Conservation (phyloP, 495 filamentous ascomycete species). For the Aspergillus wentii region DNA sequence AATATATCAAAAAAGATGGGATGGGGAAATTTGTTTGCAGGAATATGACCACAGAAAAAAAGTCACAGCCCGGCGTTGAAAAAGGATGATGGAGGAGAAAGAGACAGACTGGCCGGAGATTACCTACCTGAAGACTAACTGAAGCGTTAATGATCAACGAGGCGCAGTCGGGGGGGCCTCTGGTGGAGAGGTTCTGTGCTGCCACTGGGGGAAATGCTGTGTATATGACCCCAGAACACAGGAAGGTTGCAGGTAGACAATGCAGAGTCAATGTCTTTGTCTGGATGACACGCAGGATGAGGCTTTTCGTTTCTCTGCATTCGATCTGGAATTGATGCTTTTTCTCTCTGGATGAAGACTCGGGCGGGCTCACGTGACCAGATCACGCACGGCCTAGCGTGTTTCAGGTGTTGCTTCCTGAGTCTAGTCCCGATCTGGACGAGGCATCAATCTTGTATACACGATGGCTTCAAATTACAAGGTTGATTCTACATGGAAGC, state of each 20-base stretch:
- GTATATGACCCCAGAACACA: no score
- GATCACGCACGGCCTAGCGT: slow-evolving; percentile 23
- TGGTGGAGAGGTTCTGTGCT: slow-evolving; percentile 1
- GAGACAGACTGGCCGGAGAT: slow-evolving; percentile 12
- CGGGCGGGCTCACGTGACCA: slow-evolving; percentile 15
- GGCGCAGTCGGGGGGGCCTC: slow-evolving; percentile 18
- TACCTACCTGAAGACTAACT: slow-evolving; percentile 9
- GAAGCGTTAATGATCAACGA: slow-evolving; percentile 26
- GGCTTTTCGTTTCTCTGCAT: no score
- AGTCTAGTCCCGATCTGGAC: no score
- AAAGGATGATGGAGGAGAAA: slow-evolving; percentile 3
- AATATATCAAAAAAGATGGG: background rate
- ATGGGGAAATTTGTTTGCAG: no score
- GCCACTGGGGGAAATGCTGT: no score
- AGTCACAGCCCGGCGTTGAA: background rate
- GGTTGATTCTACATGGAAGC: no score
- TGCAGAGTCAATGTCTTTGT: no score
- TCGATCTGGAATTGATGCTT: background rate
- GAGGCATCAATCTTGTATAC: no score
- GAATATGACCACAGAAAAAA: background rate
- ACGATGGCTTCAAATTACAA: no score
- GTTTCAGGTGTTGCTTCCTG: slow-evolving; percentile 29
- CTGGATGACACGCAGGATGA: no score
- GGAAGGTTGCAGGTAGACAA: no score
- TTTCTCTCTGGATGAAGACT: background rate